Percentiles rank a stretch among this genome's conserved stretches.
These are phyloP conservation scores for Ceratobasidium sp. DNA, from an alignment of 1,284 basidiomycete species.

Conservation along the genomic window DNA sequence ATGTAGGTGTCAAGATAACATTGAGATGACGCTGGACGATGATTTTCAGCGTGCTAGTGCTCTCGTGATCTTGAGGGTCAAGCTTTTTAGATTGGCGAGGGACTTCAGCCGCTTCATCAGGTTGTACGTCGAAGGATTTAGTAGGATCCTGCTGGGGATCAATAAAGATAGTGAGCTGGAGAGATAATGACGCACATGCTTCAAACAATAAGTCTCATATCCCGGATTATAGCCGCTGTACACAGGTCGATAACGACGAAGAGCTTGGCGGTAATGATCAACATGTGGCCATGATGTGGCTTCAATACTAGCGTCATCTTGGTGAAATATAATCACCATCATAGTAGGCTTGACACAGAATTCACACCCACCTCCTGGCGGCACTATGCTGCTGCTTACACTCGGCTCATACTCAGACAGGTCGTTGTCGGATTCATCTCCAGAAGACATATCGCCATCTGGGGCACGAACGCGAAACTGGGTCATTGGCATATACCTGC, in stretches of 20 bases:
- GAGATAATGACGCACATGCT: slow-evolving; percentile 19
- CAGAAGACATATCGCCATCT: slow-evolving; percentile 69
- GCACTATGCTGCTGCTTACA: slow-evolving; percentile 37
- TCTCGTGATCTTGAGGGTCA: slow-evolving; percentile 27
- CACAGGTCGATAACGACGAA: slow-evolving; percentile 44
- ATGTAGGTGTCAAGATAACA: slow-evolving; percentile 47
- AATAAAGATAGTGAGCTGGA: not conserved
- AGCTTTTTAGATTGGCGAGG: slow-evolving; percentile 11
- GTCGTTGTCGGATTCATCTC: slow-evolving; percentile 82
- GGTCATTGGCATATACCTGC: not conserved
- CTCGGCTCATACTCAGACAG: slow-evolving; percentile 40
- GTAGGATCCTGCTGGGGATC: slow-evolving; percentile 24
- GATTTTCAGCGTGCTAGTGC: slow-evolving; percentile 8
- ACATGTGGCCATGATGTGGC: slow-evolving; percentile 43
- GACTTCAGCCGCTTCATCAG: not conserved
- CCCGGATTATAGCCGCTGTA: slow-evolving; percentile 25
- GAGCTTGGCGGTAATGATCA: slow-evolving; percentile 47
- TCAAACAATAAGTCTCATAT: slow-evolving; percentile 38
- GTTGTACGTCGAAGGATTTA: slow-evolving; percentile 14
- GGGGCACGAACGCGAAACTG: slow-evolving; percentile 49
- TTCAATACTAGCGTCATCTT: slow-evolving; percentile 28
- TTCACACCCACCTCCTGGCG: slow-evolving; percentile 16
- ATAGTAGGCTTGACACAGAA: not conserved
- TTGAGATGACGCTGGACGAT: slow-evolving; percentile 34
- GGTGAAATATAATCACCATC: not conserved